phyloP scores from a whole-genome alignment of 495 filamentous ascomycete genomes.

The Articulospora tetracladia region DNA sequence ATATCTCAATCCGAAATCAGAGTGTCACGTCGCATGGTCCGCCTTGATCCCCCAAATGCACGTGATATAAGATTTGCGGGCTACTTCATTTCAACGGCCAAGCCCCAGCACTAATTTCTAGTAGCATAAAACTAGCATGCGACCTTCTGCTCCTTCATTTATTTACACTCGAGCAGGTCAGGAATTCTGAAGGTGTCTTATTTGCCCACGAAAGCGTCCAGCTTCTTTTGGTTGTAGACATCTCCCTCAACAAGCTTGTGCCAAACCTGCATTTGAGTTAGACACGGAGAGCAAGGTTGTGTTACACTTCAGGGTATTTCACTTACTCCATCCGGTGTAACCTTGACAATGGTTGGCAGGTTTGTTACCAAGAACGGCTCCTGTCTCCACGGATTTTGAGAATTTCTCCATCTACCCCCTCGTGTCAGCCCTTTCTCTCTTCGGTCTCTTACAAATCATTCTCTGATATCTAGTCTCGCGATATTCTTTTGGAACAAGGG shows the following conservation, averaged over 20 bases:
- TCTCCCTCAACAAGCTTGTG: constrained; percentile 19
- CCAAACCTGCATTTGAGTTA: constrained; percentile 7
- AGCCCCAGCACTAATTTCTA: too few species aligned
- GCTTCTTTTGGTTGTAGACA: constrained; percentile 17
- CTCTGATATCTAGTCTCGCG: background rate
- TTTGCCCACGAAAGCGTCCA: constrained; percentile 15
- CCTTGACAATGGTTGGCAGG: constrained; percentile 19
- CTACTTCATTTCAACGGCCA: too few species aligned
- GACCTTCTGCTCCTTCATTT: too few species aligned
- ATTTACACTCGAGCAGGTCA: too few species aligned
- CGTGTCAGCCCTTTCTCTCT: background rate
- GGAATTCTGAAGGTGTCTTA: too few species aligned
- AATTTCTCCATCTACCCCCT: constrained; percentile 8
- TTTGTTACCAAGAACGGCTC: constrained; percentile 11
- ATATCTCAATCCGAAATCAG: too few species aligned
- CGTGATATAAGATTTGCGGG: too few species aligned
- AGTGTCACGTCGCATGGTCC: too few species aligned
- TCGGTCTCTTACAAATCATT: background rate
- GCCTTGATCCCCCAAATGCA: too few species aligned
- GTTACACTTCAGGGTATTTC: background rate
- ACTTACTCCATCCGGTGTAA: constrained; percentile 14
- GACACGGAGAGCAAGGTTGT: background rate
- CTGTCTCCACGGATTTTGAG: constrained; percentile 18
- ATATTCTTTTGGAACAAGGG: background rate
- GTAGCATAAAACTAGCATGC: too few species aligned